Evolutionary conservation across 257 asterid species (phyloP).

Genomic region (Marsdenia floribunda): DNA sequence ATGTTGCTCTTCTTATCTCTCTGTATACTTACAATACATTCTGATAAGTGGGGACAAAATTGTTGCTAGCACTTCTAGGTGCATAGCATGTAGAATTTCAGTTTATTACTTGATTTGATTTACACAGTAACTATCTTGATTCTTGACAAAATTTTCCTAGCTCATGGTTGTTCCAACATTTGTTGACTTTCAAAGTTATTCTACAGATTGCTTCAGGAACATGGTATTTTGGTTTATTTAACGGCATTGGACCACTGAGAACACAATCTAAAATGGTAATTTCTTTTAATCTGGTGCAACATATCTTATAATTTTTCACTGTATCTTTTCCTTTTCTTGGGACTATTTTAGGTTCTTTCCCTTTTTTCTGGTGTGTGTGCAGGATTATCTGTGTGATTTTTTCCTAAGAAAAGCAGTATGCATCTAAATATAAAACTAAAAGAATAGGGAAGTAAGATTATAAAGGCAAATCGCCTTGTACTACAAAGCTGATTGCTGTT

Average conservation of each 20-base stretch:
- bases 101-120: neutral
- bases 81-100: neutral
- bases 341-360: neutral
- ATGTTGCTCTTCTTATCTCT: neutral
- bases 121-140: neutral
- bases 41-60: neutral
- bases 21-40: neutral
- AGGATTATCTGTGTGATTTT: neutral
- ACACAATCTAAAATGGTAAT: slow-evolving; percentile 95
- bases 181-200: slow-evolving; percentile 3
- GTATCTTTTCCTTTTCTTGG: neutral
- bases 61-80: neutral
- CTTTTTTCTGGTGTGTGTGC: neutral
- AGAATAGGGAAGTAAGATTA: neutral
- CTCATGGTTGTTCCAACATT: neutral
- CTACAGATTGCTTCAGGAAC: slow-evolving; percentile 81
- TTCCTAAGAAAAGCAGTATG: neutral
- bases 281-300: slow-evolving; percentile 9
- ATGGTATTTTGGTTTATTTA: slow-evolving; percentile 89
- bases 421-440: neutral
- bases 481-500: slow-evolving; percentile 19
- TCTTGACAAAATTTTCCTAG: slow-evolving; percentile 1
- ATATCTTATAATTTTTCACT: neutral
- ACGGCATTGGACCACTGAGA: slow-evolving; percentile 83
- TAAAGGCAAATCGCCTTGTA: neutral